These are phyloP conservation scores for Achlya hypogyna DNA, from an alignment of 352 stramenopile species.

Conservation along the genomic window DNA sequence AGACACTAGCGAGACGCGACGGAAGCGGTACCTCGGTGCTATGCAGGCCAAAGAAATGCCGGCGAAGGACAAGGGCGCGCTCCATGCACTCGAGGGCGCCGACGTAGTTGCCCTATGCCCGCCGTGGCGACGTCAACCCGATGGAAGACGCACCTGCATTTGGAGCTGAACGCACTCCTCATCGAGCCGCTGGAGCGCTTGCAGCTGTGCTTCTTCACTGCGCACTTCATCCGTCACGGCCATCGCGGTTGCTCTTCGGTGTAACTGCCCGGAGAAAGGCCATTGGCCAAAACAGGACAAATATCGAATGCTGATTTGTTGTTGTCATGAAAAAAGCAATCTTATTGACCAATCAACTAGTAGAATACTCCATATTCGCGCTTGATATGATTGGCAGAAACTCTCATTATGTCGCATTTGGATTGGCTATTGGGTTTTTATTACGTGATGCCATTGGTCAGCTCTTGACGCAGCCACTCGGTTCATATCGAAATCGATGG, in stretches of 20 bases:
- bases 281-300: neutral
- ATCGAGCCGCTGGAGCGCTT: conserved; percentile 84
- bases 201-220: conserved; percentile 67
- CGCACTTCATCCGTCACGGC: neutral
- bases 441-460: no score
- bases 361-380: no score
- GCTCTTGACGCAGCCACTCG: no score
- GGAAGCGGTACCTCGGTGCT: conserved; percentile 62
- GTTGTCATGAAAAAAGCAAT: no score
- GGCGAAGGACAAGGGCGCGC: conserved; percentile 79
- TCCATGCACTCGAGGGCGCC: conserved; percentile 91
- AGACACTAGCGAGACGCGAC: neutral
- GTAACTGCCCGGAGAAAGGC: neutral
- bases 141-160: conserved; percentile 34
- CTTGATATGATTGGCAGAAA: neutral
- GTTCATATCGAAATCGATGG: neutral
- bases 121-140: neutral
- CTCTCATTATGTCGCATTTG: neutral
- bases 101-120: conserved; percentile 79
- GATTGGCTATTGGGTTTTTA: neutral
- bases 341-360: no score
- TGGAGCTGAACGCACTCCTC: conserved; percentile 86
- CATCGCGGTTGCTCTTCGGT: neutral
- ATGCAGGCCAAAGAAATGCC: conserved; percentile 88
- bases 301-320: no score